phyloP scores from a whole-genome alignment of 192 early-diverging fungal species.

The Backusella psychrophila region DNA sequence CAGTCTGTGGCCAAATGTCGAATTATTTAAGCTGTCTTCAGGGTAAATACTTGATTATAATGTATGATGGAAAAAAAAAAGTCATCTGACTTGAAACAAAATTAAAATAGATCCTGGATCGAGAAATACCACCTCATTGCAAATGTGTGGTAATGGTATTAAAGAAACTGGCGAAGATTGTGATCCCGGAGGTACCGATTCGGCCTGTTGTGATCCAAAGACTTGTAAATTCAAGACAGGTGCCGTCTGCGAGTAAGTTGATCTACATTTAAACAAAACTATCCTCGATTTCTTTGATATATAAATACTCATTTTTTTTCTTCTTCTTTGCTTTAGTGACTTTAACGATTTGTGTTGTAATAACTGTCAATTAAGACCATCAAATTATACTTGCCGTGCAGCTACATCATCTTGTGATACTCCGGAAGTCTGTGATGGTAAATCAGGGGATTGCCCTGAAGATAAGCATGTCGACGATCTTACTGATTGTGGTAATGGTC shows the following conservation, averaged over 20 bases:
- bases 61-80: neutral
- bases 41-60: slow-evolving; percentile 5
- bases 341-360: slow-evolving; percentile 85
- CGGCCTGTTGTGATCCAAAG: slow-evolving; percentile 79
- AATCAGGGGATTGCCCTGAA: slow-evolving; percentile 65
- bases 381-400: slow-evolving; percentile 71
- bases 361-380: slow-evolving; percentile 61
- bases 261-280: neutral
- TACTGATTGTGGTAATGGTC: slow-evolving; percentile 58
- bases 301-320: neutral
- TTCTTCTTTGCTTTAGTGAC: slow-evolving; percentile 45
- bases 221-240: slow-evolving; percentile 82
- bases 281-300: neutral
- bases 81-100: too few relatives aligned
- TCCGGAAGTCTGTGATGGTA: slow-evolving; percentile 76
- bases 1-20: slow-evolving; percentile 47
- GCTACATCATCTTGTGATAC: slow-evolving; percentile 80
- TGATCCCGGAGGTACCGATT: slow-evolving; percentile 79
- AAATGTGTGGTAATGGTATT: slow-evolving; percentile 96
- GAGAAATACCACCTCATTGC: slow-evolving; percentile 38
- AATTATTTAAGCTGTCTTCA: slow-evolving; percentile 29
- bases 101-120: slow-evolving; percentile 39
- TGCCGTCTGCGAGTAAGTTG: slow-evolving; percentile 68
- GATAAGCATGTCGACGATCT: slow-evolving; percentile 69
- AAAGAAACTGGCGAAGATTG: slow-evolving; percentile 90